A percentile compares a stretch with the other conserved stretches of the same genome.
phyloP scores from a whole-genome alignment of 208 protist genomes.

The Plasmodiophora brassicae region DNA sequence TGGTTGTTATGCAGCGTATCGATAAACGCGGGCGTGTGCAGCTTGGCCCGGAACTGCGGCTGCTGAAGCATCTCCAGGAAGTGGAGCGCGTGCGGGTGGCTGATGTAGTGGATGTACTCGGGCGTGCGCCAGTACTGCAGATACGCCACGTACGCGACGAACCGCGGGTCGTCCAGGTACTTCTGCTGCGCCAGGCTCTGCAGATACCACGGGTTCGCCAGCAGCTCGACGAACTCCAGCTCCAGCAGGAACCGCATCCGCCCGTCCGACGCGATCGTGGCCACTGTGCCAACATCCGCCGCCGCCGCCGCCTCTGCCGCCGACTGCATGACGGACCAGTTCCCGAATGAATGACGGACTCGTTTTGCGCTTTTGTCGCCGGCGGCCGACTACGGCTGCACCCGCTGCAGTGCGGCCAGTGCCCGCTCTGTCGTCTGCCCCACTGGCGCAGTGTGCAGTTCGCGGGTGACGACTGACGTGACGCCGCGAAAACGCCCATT shows the following conservation, averaged over 20 bases:
- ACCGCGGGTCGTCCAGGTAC: conserved; percentile 9
- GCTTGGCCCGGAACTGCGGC: not conserved
- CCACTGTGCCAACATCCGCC: too few relatives aligned
- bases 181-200: not conserved
- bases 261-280: too few relatives aligned
- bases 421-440: too few relatives aligned
- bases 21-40: not conserved
- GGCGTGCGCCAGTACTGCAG: conserved; percentile 33
- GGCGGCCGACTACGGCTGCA: too few relatives aligned
- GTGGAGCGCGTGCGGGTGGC: conserved; percentile 29
- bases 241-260: conserved; percentile 10
- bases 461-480: too few relatives aligned
- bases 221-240: conserved; percentile 35
- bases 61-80: conserved; percentile 21
- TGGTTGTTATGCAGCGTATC: conserved; percentile 33
- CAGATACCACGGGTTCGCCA: conserved; percentile 42
- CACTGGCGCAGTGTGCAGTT: too few relatives aligned
- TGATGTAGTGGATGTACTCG: conserved; percentile 31
- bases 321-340: too few relatives aligned
- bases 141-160: conserved; percentile 33
- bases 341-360: too few relatives aligned
- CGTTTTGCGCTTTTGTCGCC: too few relatives aligned
- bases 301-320: too few relatives aligned
- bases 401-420: too few relatives aligned
- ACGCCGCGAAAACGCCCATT: too few relatives aligned